Evolutionary conservation across 805 yeast species (phyloP), one percentile per base, ranked within the genome.

Genomic region (Candida nitratophila): DNA sequence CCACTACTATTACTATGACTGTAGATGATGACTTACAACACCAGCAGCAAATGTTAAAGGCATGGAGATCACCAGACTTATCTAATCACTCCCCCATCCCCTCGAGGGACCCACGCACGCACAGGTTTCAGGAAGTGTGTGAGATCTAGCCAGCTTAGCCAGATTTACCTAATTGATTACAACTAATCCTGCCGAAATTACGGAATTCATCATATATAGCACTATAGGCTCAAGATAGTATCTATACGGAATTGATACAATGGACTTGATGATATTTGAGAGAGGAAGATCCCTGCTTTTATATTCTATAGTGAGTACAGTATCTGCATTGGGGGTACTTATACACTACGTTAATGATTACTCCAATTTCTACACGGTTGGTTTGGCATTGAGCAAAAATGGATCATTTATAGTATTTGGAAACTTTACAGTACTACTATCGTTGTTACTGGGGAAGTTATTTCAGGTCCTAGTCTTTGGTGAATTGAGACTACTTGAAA

Each of bases 401-500:
- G 45, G 71, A 47, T 64, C 71, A 42, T 52, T 69, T 10, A 52
- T 76, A 2, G 56, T 72, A 0, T 42, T 74, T 21, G 61, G 66
- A 2, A 71, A 76, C 46, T 70, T 81, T 61, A 50, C 72, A 16
- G 59, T 79, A 10, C 56, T 57, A 29, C 32, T 55, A 39, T 45
- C 60, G 8, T 47, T 68, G 14, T 30, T 63, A 3, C 15, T 72
- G 15, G 83, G 79, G 30, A 76, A 77, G 49, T 36, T 71, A 9
- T 49, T 81, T 0, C 83, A 81, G 40, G 49, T 61, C 24, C 1
- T 80, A 0, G 53, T 87, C 32, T 88, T 89, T 66, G 96, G 96
- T 0, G 80, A 79, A 45, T 65, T 91, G 42, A 69, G 96, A 45
- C 63, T 79, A 15, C 71, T 85, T 30, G 99, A 91, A 59, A 62